Evolutionary conservation across 225 moss, liverwort and hornwort species (phyloP), one percentile per base, ranked within the genome.

Genomic region (Bryoerythrophyllum caledonicum): DNA sequence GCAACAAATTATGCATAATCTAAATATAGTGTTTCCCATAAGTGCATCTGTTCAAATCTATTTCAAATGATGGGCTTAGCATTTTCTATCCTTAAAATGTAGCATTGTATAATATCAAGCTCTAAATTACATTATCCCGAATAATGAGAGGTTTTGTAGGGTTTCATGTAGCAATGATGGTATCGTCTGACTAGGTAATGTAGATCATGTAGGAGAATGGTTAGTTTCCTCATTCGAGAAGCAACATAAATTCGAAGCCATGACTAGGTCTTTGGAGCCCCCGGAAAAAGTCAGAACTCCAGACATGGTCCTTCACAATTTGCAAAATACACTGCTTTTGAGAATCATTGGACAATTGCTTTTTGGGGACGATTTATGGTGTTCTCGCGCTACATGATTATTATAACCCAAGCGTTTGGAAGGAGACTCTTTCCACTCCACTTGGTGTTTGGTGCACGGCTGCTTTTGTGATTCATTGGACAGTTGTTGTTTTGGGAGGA

Each of bases 271-370:
- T 9, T 38, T 8, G 8, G 23, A 68, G 37, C 10, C 35, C 15
- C 0, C 16, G 20, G 82, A 78, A 63, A 20, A 69, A 78, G 82
- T 78, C 78, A 20, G 40, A 43, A n/a, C 54, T 57, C 70, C 25
- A 66, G 26, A 17, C 46, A 27, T 27, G 46, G 35, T 16, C 23
- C 66, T 64, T 21, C 80, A 57, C 70, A 65, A 25, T 35, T 55
- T 72, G 55, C 72, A 71, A 76, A 76, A 53, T 61, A 49, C 71
- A 4, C 66, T 72, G 21, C 59, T 68, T 68, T 62, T 68, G 53
- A 74, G 62, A 32, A 24, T 43, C 68, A 62, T 74, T 79, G 54
- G 71, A 41, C 34, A 19, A 25, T 26, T 46, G 44, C 7, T 54
- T 63, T 77, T 37, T 19, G 30, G 57, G 70, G 63, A 41, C 68